Conservation (phyloP, 495 filamentous ascomycete genomes). For the Mycothermus thermophilus region DNA sequence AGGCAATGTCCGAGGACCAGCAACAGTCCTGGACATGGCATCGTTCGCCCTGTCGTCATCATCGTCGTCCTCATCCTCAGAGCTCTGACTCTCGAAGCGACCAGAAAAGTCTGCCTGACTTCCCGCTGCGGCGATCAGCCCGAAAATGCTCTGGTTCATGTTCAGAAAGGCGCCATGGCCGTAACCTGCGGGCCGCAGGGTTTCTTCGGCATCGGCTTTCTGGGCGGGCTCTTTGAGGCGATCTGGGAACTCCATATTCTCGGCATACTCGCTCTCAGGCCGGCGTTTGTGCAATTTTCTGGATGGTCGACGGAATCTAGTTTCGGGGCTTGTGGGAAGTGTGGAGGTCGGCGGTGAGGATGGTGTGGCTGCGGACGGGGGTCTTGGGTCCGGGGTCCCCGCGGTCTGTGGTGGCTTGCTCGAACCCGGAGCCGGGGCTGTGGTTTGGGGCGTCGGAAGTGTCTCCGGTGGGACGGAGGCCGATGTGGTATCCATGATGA, state of each 20-base stretch:
- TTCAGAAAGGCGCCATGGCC: conserved; percentile 41
- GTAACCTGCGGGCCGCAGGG: conserved; percentile 47
- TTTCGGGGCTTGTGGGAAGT: conserved; percentile 10
- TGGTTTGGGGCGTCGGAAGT: too few species aligned
- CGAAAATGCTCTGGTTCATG: conserved; percentile 92
- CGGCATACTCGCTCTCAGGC: conserved; percentile 36
- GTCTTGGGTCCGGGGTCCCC: too few species aligned
- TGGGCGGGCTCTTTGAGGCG: conserved; percentile 62
- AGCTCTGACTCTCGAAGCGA: conserved; percentile 65
- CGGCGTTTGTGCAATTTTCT: conserved; percentile 48
- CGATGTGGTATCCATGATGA: too few species aligned
- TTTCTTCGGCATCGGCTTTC: conserved; percentile 47
- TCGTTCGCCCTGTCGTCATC: too few species aligned
- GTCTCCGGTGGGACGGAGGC: too few species aligned
- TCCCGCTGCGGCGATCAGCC: conserved; percentile 82
- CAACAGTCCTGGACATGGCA: too few species aligned
- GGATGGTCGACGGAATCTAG: conserved; percentile 20
- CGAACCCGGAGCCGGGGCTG: too few species aligned
- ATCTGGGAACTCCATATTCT: conserved; percentile 63
- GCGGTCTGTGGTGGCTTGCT: too few species aligned
- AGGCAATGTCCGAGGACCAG: conserved; percentile 2
- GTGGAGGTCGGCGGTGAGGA: conserved; percentile 6
- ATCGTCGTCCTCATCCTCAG: conserved; percentile 52
- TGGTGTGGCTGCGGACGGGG: too few species aligned
- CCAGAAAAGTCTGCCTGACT: conserved; percentile 66